Conservation (phyloP, 2,329 filamentous ascomycete genomes). For the Hymenoscyphus fraxineus region DNA sequence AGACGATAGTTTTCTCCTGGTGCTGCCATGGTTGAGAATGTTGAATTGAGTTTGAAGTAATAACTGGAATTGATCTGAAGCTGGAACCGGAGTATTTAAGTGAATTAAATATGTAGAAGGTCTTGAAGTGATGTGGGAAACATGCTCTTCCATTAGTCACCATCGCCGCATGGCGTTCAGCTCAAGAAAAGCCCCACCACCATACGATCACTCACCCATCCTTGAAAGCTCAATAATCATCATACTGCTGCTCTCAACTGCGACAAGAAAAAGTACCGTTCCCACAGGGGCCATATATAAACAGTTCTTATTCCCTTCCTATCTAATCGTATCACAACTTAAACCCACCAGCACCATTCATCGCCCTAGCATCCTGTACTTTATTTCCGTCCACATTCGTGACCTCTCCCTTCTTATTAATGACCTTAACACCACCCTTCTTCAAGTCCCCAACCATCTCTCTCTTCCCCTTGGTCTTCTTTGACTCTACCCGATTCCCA, state of each 20-base stretch:
- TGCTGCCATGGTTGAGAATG: slow-evolving; percentile 10
- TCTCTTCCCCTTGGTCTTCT: slow-evolving; percentile 54
- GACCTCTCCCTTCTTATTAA: slow-evolving; percentile 84
- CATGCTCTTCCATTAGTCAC: not conserved
- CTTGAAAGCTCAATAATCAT: not conserved
- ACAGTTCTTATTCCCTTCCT: not conserved
- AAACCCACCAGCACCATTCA: slow-evolving; percentile 52
- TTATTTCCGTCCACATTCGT: slow-evolving; percentile 80
- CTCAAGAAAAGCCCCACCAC: not conserved
- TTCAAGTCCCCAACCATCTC: slow-evolving; percentile 55
- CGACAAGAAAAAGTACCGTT: not conserved
- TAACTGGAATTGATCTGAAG: not conserved
- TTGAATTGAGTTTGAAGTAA: not conserved
- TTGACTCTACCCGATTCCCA: slow-evolving; percentile 49
- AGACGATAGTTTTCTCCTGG: slow-evolving; percentile 13
- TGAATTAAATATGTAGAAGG: not conserved
- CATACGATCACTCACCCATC: not conserved
- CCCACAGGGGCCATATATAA: not conserved
- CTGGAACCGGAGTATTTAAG: not conserved
- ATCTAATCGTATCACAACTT: slow-evolving; percentile 49
- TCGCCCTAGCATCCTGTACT: slow-evolving; percentile 50
- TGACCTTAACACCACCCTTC: slow-evolving; percentile 85
- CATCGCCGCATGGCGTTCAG: not conserved
- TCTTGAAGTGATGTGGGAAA: not conserved
- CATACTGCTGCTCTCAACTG: not conserved